Percentiles rank a stretch among this genome's conserved stretches.
Evolutionary conservation across 2,329 filamentous ascomycete genomes (phyloP).

Genomic region (Ascochyta viciae-villosae): DNA sequence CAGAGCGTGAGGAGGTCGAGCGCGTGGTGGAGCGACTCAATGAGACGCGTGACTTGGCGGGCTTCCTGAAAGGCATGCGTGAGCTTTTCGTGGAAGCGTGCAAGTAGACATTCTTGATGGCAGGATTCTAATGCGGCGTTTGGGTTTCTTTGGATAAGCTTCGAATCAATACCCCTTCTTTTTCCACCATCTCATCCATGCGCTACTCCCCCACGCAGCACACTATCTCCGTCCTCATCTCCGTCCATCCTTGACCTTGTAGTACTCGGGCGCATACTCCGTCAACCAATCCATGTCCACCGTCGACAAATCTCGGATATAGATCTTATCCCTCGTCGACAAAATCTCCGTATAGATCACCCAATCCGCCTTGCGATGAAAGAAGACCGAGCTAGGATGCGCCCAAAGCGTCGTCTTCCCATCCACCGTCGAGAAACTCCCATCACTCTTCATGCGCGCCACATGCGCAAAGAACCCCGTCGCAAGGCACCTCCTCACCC

Average conservation of each 20-base stretch:
- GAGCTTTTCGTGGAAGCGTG: slow-evolving; percentile 71
- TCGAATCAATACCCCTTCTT: slow-evolving; percentile 16
- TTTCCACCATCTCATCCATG: not conserved
- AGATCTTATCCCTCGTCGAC: slow-evolving; percentile 87
- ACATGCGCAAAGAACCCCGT: slow-evolving; percentile 93
- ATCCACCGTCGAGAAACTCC: slow-evolving; percentile 84
- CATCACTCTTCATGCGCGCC: slow-evolving; percentile 91
- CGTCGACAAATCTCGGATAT: slow-evolving; percentile 89
- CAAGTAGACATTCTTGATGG: slow-evolving; percentile 45
- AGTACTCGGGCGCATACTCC: slow-evolving; percentile 81
- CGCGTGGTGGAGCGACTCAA: slow-evolving; percentile 80
- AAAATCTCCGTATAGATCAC: slow-evolving; percentile 94
- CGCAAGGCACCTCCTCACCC: slow-evolving; percentile 84
- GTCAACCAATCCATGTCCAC: slow-evolving; percentile 92
- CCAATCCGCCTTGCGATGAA: slow-evolving; percentile 96
- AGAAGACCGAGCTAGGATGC: slow-evolving; percentile 92
- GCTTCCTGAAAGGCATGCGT: slow-evolving; percentile 81
- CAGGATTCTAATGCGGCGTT: slow-evolving; percentile 14
- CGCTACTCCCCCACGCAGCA: no score
- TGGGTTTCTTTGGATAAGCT: slow-evolving; percentile 8
- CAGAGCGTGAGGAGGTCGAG: slow-evolving; percentile 80
- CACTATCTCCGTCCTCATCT: not conserved
- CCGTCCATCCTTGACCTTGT: slow-evolving; percentile 39
- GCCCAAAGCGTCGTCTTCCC: slow-evolving; percentile 80
- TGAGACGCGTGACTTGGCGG: slow-evolving; percentile 75